A percentile compares a stretch with the other conserved stretches of the same genome.
Conservation (phyloP, 163 green algal species). For the Prototheca wickerhamii region DNA sequence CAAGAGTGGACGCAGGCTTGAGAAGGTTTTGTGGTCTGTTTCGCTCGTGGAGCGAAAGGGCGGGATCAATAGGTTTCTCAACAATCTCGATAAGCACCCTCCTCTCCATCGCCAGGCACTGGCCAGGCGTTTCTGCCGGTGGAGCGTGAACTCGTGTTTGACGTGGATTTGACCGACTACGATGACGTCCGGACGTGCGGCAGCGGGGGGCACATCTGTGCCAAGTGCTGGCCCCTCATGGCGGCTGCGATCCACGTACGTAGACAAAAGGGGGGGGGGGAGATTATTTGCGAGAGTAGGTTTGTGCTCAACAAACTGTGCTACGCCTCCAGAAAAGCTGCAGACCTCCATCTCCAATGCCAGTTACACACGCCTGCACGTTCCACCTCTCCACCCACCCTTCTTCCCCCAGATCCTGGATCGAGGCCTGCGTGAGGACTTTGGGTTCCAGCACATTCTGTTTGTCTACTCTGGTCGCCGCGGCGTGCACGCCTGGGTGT, state of each 20-base stretch:
- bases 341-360: background rate
- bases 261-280: background rate
- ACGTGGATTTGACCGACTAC: slow-evolving; percentile 98
- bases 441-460: slow-evolving; percentile 95
- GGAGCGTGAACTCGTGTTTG: slow-evolving; percentile 95
- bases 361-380: background rate
- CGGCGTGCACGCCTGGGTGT: slow-evolving; percentile 96
- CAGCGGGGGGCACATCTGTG: slow-evolving; percentile 80
- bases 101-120: slow-evolving; percentile 7
- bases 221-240: slow-evolving; percentile 94
- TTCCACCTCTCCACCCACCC: background rate
- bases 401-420: slow-evolving; percentile 67
- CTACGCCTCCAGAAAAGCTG: background rate
- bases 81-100: background rate
- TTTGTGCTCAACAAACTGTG: background rate
- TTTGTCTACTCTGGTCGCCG: slow-evolving; percentile 95
- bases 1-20: slow-evolving; percentile 1
- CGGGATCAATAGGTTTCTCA: background rate
- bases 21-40: background rate
- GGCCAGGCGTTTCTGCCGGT: slow-evolving; percentile 59
- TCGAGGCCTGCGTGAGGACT: slow-evolving; percentile 78
- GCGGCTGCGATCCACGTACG: slow-evolving; percentile 78
- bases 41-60: background rate
- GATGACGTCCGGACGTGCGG: slow-evolving; percentile 95
- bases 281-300: too few species aligned